Conservation (phyloP, 2,329 filamentous ascomycete genomes). For the Phaeosphaeria sp. region DNA sequence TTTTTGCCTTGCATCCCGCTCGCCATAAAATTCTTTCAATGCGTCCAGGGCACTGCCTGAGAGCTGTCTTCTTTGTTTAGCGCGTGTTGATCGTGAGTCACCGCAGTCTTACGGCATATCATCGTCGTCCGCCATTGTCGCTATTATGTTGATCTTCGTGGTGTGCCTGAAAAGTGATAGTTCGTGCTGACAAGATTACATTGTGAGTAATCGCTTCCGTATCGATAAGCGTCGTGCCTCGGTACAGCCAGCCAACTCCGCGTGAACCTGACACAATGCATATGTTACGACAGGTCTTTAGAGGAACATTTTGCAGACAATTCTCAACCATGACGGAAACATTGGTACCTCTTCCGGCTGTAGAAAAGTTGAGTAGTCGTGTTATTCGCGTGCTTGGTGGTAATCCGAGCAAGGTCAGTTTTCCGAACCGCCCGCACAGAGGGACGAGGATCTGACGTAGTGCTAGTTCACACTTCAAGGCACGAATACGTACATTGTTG, state of each 20-base stretch:
- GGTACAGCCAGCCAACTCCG: slow-evolving; percentile 21
- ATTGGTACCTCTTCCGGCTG: slow-evolving; percentile 70
- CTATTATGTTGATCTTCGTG: slow-evolving; percentile 25
- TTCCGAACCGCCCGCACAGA: not conserved
- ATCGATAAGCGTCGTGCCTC: slow-evolving; percentile 16
- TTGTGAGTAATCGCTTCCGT: not conserved
- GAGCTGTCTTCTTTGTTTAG: slow-evolving; percentile 60
- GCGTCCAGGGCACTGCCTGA: slow-evolving; percentile 71
- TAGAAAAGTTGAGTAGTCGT: slow-evolving; percentile 77
- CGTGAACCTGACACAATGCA: slow-evolving; percentile 32
- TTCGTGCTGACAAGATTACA: slow-evolving; percentile 1
- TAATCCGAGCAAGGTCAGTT: slow-evolving; percentile 80
- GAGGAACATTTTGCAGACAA: slow-evolving; percentile 22
- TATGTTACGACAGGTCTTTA: slow-evolving; percentile 30
- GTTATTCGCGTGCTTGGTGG: slow-evolving; percentile 87
- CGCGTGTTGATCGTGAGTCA: not conserved
- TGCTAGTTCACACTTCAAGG: slow-evolving; percentile 69
- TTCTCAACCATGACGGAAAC: slow-evolving; percentile 64
- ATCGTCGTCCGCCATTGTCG: slow-evolving; percentile 39
- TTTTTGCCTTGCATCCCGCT: slow-evolving; percentile 71
- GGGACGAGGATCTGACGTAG: slow-evolving; percentile 19
- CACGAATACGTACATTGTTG: slow-evolving; percentile 95
- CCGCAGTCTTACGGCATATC: slow-evolving; percentile 41
- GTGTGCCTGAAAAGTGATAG: slow-evolving; percentile 31
- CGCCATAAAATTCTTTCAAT: slow-evolving; percentile 76